phyloP scores from a whole-genome alignment of 306 rosid species.

The Acacia acuminata region DNA sequence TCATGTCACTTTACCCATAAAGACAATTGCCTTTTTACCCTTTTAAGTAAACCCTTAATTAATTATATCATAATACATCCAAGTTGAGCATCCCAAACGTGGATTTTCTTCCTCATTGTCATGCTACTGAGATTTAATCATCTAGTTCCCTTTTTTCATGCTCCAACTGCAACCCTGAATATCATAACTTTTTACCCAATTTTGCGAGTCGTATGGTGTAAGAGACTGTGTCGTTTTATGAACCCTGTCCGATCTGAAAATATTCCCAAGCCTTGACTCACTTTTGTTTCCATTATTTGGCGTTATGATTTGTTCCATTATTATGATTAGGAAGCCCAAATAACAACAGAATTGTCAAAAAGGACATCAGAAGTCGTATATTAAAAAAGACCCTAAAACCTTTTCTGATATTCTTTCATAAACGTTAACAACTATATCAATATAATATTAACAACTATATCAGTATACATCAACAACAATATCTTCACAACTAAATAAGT shows the following conservation, averaged over 20 bases:
- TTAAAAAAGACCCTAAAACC: too few species aligned
- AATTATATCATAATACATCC: not conserved
- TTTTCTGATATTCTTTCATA: too few species aligned
- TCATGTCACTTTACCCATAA: slow-evolving; percentile 16
- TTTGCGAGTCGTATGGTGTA: not conserved
- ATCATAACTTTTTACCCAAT: not conserved
- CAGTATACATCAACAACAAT: too few species aligned
- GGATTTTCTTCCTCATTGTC: not conserved
- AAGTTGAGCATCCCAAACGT: not conserved
- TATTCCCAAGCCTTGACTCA: not conserved
- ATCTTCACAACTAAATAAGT: too few species aligned
- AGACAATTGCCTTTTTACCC: slow-evolving; percentile 21
- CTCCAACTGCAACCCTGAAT: not conserved
- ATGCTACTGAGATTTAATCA: not conserved
- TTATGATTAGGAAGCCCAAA: not conserved
- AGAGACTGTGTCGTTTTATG: not conserved
- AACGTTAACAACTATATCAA: too few species aligned
- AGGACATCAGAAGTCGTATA: too few species aligned
- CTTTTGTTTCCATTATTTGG: not conserved
- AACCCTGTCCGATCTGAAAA: not conserved
- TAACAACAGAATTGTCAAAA: too few species aligned
- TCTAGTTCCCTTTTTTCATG: not conserved
- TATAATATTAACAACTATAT: too few species aligned
- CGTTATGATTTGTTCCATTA: not conserved
- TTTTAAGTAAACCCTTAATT: slow-evolving; percentile 16